These are phyloP conservation scores for Aspergillus quadrilineatus DNA, from an alignment of 2,329 filamentous ascomycete species.

Conservation along the genomic window DNA sequence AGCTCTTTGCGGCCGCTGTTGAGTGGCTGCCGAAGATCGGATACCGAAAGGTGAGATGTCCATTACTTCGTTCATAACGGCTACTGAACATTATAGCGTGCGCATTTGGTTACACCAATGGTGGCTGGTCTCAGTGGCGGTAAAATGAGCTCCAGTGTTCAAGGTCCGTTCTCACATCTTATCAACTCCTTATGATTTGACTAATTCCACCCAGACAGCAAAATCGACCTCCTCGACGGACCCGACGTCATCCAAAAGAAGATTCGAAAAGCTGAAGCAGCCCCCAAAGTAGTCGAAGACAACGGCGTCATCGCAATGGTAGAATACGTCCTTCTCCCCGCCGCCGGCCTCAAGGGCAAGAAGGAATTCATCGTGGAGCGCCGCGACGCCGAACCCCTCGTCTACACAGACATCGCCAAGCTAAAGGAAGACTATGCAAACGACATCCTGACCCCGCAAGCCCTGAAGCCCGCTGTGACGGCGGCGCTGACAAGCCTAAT, in stretches of 20 bases:
- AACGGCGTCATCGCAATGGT: constrained; percentile 87
- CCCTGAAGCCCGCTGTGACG: constrained; percentile 80
- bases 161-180: constrained; percentile 22
- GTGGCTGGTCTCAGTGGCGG: constrained; percentile 78
- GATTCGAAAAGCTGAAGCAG: constrained; percentile 78
- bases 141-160: constrained; percentile 81
- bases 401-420: constrained; percentile 73
- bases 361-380: constrained; percentile 66
- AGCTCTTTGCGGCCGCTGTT: constrained; percentile 58
- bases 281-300: constrained; percentile 72
- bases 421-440: constrained; percentile 77
- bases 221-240: constrained; percentile 81
- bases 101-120: constrained; percentile 82
- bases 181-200: background rate
- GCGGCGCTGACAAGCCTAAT: constrained; percentile 71
- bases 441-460: constrained; percentile 81
- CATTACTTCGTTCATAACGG: background rate
- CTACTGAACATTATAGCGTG: constrained; percentile 43
- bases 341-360: constrained; percentile 45
- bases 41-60: constrained; percentile 63
- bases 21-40: constrained; percentile 83
- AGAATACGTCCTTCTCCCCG: constrained; percentile 82
- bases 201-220: constrained; percentile 46
- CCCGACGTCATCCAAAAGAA: constrained; percentile 76
- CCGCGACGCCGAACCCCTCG: constrained; percentile 66